Evolutionary conservation across 2,329 filamentous ascomycete genomes (phyloP).

Genomic region (Nigrograna mackinnonii): DNA sequence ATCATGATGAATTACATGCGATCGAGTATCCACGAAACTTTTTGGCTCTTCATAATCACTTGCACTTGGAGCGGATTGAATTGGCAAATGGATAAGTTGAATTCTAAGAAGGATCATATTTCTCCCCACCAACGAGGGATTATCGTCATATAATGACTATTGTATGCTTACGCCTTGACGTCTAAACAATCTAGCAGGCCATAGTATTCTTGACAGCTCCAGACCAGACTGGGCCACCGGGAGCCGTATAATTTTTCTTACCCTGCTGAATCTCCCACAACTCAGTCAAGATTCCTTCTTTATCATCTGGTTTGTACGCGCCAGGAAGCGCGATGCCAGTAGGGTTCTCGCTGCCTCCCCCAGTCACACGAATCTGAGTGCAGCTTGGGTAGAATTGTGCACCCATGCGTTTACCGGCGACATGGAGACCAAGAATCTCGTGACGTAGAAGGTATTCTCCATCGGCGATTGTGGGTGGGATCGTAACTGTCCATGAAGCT

Average conservation of each 20-base stretch:
- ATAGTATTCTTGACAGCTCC: constrained; percentile 5
- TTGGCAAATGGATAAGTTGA: too few relatives aligned
- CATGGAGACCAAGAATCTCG: constrained; percentile 52
- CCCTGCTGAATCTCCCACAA: constrained; percentile 18
- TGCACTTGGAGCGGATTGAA: too few relatives aligned
- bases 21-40: too few relatives aligned
- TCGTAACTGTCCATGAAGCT: constrained; percentile 44
- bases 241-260: constrained; percentile 16
- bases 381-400: constrained; percentile 24
- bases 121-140: too few relatives aligned
- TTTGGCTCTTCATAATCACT: too few relatives aligned
- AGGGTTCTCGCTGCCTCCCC: constrained; percentile 13
- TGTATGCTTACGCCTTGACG: too few relatives aligned
- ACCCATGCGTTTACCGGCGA: constrained; percentile 34
- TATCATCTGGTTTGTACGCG: constrained; percentile 24
- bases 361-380: constrained; percentile 17
- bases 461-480: constrained; percentile 43
- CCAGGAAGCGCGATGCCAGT: constrained; percentile 21
- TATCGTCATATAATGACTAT: too few relatives aligned
- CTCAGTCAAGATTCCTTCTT: constrained; percentile 16
- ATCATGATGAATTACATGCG: too few relatives aligned
- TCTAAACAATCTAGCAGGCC: constrained; percentile 3
- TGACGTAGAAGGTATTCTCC: constrained; percentile 57
- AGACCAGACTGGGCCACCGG: constrained; percentile 16
- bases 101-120: too few relatives aligned